Conservation (phyloP, 2,329 filamentous ascomycete genomes). For the Cladosporium oxysporum region DNA sequence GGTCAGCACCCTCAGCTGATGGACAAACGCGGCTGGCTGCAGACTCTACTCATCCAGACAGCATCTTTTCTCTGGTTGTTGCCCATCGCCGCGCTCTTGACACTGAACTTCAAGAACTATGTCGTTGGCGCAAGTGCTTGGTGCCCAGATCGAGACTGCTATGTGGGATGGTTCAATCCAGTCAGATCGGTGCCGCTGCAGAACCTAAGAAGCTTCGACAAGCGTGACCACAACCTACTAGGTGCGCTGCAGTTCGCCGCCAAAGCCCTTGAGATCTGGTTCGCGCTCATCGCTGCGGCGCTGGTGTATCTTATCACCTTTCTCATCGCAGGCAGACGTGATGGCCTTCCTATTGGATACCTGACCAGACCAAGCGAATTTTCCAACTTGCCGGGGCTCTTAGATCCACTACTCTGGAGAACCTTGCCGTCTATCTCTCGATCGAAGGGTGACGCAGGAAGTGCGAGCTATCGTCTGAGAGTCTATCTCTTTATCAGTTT, state of each 20-base stretch:
- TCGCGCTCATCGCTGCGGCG: conserved; percentile 31
- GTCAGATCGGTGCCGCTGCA: conserved; percentile 15
- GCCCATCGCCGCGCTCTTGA: conserved; percentile 32
- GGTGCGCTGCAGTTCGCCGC: conserved; percentile 36
- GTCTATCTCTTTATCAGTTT: not conserved
- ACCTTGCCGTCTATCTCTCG: conserved; percentile 13
- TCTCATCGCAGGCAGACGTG: conserved; percentile 26
- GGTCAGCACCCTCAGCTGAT: conserved; percentile 14
- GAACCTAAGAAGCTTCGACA: conserved; percentile 27
- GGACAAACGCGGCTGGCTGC: conserved; percentile 14
- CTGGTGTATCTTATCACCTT: conserved; percentile 35
- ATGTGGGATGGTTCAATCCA: conserved; percentile 21
- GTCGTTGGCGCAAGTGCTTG: conserved; percentile 35
- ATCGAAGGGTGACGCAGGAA: not conserved
- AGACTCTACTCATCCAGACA: conserved; percentile 23
- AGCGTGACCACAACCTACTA: conserved; percentile 31
- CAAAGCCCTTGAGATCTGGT: conserved; percentile 39
- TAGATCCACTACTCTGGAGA: conserved; percentile 31
- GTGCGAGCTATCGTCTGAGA: not conserved
- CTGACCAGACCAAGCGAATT: conserved; percentile 34
- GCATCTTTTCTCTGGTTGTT: conserved; percentile 34
- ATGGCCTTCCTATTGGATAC: conserved; percentile 34
- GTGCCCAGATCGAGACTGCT: conserved; percentile 31
- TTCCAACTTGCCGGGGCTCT: conserved; percentile 28
- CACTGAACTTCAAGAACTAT: conserved; percentile 31